These are phyloP conservation scores for Aspergillus homomorphus DNA, from an alignment of 495 filamentous ascomycete species.

Conservation along the genomic window DNA sequence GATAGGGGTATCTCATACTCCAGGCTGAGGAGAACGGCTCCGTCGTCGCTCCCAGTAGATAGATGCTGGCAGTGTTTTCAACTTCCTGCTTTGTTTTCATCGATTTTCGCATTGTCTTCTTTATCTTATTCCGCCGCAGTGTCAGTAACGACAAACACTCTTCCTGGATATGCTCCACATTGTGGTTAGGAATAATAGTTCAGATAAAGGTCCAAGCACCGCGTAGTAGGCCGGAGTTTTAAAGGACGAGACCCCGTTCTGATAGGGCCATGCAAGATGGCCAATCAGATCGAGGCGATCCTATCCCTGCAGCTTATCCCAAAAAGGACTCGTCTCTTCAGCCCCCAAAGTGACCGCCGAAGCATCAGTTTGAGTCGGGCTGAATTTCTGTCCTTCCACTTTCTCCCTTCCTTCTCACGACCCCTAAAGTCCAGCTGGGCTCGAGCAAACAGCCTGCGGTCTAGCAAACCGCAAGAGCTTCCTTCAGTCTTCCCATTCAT, in stretches of 20 bases:
- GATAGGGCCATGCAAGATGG: not conserved
- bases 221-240: not conserved
- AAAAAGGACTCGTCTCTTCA: not conserved
- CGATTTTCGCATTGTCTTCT: too few relatives aligned
- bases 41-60: too few relatives aligned
- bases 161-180: not conserved
- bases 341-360: not conserved
- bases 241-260: not conserved
- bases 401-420: slow-evolving; percentile 4
- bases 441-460: slow-evolving; percentile 28
- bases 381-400: slow-evolving; percentile 6
- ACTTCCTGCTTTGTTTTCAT: too few relatives aligned
- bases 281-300: slow-evolving; percentile 16
- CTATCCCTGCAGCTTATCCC: slow-evolving; percentile 3
- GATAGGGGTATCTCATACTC: too few relatives aligned
- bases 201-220: not conserved
- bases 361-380: slow-evolving; percentile 3
- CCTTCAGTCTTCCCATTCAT: slow-evolving; percentile 11
- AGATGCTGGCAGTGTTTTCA: too few relatives aligned
- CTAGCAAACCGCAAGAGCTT: slow-evolving; percentile 31
- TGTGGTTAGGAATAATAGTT: too few relatives aligned
- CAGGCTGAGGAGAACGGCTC: too few relatives aligned
- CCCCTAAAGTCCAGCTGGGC: slow-evolving; percentile 16
- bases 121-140: too few relatives aligned
- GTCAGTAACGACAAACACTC: too few relatives aligned